Base-by-base conservation (phyloP, 2,329 filamentous ascomycete species). In the Coniochaeta ligniaria region DNA sequence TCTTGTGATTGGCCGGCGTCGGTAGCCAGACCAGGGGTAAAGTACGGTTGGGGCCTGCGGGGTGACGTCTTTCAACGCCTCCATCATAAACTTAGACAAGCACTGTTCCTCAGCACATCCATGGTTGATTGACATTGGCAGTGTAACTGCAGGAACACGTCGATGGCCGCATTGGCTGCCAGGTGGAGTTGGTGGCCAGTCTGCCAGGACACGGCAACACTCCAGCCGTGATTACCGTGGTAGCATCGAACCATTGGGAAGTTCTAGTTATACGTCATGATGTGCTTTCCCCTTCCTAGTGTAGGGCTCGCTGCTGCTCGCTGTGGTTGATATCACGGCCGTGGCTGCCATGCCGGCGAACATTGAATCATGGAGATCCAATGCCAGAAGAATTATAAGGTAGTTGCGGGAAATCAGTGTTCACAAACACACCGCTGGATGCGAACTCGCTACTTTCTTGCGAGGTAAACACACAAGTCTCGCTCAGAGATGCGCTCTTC, bases 1-100 rank as follows among this genome's bases (percentile, higher is more conserved):
- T 5, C 31, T 6, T 26, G 8, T 65, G 38, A 68, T 71, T 69
- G 67, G 68, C 24, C 33, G 24, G n/a, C 38, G 14, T 16, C 50
- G 56, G 33, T 38, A 55, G 60, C 56, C n/a, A 20, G 36, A 59
- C 55, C 64, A 65, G 64, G 65, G 66, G 62, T 60, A 12, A 55
- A 41, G 22, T 28, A 52, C 47, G 47, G 47, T 52, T 52, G 31
- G 22, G 35, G 12, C 28, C 60, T 64, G 65, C 61, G 63, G 61
- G 57, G 69, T 71, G 70, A 70, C 70, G 69, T 69, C 61, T 62
- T 20, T 24, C 47, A 31, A 31, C 47, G 47, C 47, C 47, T 52
- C 28, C 50, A 57, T n/a, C 24, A 52, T 52, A 52, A 52, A 52
- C 47, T 52, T 52, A 24, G 47, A 31, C 47, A 28, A 61, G 55